Evolutionary conservation across 306 rosid genomes (phyloP), one percentile per base, ranked within the genome.

Genomic region (Cucumis cinereus): DNA sequence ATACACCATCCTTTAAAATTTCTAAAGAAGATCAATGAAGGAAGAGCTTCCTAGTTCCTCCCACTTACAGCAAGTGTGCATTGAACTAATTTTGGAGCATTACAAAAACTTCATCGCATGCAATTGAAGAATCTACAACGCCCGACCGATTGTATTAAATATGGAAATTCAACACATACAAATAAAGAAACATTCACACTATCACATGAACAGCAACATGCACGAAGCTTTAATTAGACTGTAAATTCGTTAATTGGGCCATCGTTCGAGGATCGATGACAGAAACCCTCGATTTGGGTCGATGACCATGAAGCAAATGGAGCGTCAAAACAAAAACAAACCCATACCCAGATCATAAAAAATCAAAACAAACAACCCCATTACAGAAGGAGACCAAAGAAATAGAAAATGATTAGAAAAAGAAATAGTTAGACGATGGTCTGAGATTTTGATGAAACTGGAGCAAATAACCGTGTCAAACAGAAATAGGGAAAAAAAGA

Each of bases 321-420:
- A 63, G 64, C 13, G 15, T 70, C 12, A 58, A 77, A 45, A 45
- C 6, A 45, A 67, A 79, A 79, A 82, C 24, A 47, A n/a, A 73
- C 24, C 71, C 40, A 81, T n/a, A 76, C 77, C 84, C 87, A 86
- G 92, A 89, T 86, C 88, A 85, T 81, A 78, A 74, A 85, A 81
- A 76, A 79, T 77, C 73, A 58, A n/a, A 84, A 81, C 75, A 82
- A 68, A 63, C 79, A 80, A 30, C 54, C 77, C 76, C 85, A 74
- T 57, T 43, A 57, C 75, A 76, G 81, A 76, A 79, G 41, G 15
- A 81, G 74, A 40, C 24, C 40, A 22, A 62, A 84, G 72, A 79
- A 45, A 20, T 8, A 63, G 20, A 86, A 86, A 74, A 60, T 63
- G 5, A 67, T 54, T 10, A 58, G 81, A 74, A 68, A 78, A 64